Conservation (phyloP, 2,329 filamentous ascomycete species). For the Microcyclospora tardicrescens region DNA sequence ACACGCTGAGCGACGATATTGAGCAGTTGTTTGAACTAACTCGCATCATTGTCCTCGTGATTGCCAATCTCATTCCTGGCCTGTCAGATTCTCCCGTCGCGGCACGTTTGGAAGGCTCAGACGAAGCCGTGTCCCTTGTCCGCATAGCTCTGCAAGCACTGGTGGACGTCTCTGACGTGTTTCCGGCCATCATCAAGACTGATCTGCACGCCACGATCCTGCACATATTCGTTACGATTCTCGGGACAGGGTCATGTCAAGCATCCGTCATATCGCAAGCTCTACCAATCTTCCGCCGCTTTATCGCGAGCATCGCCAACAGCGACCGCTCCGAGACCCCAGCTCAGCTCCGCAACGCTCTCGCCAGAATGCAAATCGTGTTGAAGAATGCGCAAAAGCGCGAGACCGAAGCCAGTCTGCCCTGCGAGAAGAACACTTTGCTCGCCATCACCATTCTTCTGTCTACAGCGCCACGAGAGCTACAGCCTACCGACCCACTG, state of each 20-base stretch:
- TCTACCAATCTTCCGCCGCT: slow-evolving; percentile 81
- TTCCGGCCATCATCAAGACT: slow-evolving; percentile 90
- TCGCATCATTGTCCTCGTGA: slow-evolving; percentile 84
- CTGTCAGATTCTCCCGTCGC: slow-evolving; percentile 43
- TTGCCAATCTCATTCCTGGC: slow-evolving; percentile 78
- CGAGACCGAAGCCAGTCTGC: slow-evolving; percentile 62
- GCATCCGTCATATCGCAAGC: slow-evolving; percentile 78
- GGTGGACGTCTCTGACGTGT: slow-evolving; percentile 88
- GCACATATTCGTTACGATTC: slow-evolving; percentile 88
- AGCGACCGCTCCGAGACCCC: slow-evolving; percentile 35
- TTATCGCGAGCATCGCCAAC: slow-evolving; percentile 60
- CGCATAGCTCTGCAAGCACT: slow-evolving; percentile 71
- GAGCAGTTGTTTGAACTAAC: slow-evolving; percentile 96
- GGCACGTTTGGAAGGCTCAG: slow-evolving; percentile 54
- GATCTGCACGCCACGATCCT: slow-evolving; percentile 94
- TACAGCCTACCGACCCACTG: slow-evolving; percentile 62
- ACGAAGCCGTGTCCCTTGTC: slow-evolving; percentile 73
- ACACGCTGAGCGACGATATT: slow-evolving; percentile 84
- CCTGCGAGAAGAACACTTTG: slow-evolving; percentile 86
- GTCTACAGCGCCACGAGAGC: slow-evolving; percentile 50
- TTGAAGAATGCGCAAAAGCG: slow-evolving; percentile 63
- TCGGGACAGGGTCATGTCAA: slow-evolving; percentile 79
- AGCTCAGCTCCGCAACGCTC: slow-evolving; percentile 65
- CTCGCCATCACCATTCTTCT: slow-evolving; percentile 81
- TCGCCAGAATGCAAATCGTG: slow-evolving; percentile 71